phyloP scores from a whole-genome alignment of 129 eudicot species.

The Helichrysum umbraculigerum region DNA sequence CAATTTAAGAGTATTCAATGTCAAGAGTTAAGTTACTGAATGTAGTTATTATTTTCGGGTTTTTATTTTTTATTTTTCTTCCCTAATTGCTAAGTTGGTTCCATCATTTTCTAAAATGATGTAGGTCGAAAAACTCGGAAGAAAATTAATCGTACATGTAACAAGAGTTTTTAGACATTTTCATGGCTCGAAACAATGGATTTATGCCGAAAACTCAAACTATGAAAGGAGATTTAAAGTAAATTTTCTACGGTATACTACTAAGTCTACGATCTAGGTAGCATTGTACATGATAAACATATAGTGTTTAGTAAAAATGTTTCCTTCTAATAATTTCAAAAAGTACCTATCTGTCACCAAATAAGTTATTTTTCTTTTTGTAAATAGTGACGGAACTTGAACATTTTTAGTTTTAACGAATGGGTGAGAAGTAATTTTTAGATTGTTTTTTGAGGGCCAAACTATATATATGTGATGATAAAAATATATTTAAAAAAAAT shows the following conservation, averaged over 20 bases:
- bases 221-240: too few relatives aligned
- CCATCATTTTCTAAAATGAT: neutral
- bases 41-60: neutral
- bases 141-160: neutral
- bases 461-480: too few relatives aligned
- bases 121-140: too few relatives aligned
- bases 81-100: neutral
- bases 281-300: neutral
- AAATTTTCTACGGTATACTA: too few relatives aligned
- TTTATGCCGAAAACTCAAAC: neutral
- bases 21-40: neutral
- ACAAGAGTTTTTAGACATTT: neutral
- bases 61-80: neutral
- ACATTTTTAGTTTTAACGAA: too few relatives aligned
- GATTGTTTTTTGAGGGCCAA: too few relatives aligned
- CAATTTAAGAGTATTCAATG: slow-evolving; percentile 14
- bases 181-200: neutral
- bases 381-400: too few relatives aligned
- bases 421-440: too few relatives aligned
- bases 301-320: too few relatives aligned
- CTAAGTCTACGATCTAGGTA: too few relatives aligned
- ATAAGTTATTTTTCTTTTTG: too few relatives aligned
- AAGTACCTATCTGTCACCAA: neutral
- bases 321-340: neutral
- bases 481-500: too few relatives aligned